Evolutionary conservation across 441 rosid genomes (phyloP).

Genomic region (Populus hybrid): DNA sequence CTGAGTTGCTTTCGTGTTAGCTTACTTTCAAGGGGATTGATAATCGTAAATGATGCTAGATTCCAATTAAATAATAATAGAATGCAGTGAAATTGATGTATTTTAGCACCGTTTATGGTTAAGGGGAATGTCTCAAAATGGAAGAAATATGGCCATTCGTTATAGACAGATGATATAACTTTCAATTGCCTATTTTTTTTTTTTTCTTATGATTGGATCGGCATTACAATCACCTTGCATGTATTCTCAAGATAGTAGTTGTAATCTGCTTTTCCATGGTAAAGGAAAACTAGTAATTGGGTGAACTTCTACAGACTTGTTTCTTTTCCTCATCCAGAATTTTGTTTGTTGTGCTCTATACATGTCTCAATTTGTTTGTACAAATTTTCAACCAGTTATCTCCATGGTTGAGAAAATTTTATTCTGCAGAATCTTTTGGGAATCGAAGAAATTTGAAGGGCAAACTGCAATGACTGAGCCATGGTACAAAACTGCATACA

Average conservation of each 20-base stretch:
- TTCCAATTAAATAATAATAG: background rate
- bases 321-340: background rate
- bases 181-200: background rate
- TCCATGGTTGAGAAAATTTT: background rate
- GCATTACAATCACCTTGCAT: background rate
- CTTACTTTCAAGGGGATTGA: background rate
- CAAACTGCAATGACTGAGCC: conserved; percentile 73
- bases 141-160: background rate
- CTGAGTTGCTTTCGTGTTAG: background rate
- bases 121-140: background rate
- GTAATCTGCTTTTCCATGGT: background rate
- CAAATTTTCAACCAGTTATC: background rate
- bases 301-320: background rate
- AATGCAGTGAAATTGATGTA: background rate
- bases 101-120: background rate
- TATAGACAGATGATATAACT: background rate
- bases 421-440: conserved; percentile 79
- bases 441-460: conserved; percentile 87
- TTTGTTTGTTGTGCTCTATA: background rate
- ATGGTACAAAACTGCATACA: conserved; percentile 84
- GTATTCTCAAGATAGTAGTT: background rate
- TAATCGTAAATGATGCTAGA: background rate
- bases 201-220: background rate
- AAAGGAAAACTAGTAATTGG: background rate
- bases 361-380: background rate